Percentiles rank a stretch among this genome's conserved stretches.
Conservation (phyloP, 2,329 filamentous ascomycete species). For the Fusarium incarnatum region DNA sequence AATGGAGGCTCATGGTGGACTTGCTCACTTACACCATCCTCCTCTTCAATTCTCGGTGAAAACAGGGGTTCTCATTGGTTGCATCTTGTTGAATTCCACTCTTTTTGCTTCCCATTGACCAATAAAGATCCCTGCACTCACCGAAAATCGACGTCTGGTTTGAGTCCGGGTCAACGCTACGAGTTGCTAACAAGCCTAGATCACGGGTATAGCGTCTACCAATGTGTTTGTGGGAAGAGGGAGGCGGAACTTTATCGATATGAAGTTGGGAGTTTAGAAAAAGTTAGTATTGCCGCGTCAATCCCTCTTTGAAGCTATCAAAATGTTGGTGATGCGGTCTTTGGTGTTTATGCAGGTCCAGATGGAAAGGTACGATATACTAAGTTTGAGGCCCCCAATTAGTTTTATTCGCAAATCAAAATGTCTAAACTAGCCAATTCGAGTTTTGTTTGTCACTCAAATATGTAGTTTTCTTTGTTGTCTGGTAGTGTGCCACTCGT, state of each 20-base stretch:
- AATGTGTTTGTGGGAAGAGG: conserved; percentile 15
- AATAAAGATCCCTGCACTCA: conserved; percentile 47
- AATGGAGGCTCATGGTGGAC: conserved; percentile 51
- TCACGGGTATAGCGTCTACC: conserved; percentile 27
- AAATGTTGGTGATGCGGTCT: conserved; percentile 6
- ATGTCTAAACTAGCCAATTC: background rate
- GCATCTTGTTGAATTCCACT: conserved; percentile 26
- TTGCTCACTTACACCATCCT: conserved; percentile 55
- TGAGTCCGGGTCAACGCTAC: conserved; percentile 26
- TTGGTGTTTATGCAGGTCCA: conserved; percentile 19
- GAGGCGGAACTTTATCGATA: conserved; percentile 27
- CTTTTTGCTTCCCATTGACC: conserved; percentile 29
- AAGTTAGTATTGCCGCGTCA: conserved; percentile 12
- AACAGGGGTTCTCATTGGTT: conserved; percentile 46
- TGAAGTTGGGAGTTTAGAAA: conserved; percentile 8
- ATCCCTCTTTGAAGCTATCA: conserved; percentile 8
- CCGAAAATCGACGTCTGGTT: conserved; percentile 43
- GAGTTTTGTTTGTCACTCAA: background rate
- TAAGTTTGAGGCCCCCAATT: background rate
- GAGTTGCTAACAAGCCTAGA: conserved; percentile 19
- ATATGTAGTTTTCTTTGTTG: conserved; percentile 15
- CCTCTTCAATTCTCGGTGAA: conserved; percentile 33
- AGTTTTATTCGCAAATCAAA: background rate
- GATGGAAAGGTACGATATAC: background rate
- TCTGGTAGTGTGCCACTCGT: background rate